Conservation (phyloP, 495 filamentous ascomycete genomes). For the Daldinia concentrica region DNA sequence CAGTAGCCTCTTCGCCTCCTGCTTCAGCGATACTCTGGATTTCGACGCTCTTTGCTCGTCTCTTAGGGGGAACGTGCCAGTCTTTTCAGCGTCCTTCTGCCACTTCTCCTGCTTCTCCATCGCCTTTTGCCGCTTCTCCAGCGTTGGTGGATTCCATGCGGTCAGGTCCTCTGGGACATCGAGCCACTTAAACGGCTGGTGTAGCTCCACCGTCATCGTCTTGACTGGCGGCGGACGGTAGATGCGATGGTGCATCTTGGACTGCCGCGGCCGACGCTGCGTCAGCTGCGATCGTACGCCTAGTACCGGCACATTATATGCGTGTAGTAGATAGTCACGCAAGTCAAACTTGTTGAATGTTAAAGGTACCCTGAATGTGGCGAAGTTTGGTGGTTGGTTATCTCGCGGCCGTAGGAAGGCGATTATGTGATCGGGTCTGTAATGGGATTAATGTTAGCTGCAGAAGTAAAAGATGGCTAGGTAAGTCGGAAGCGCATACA, state of each 20-base stretch:
- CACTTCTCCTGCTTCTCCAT: slow-evolving; percentile 51
- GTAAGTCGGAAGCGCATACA: slow-evolving; percentile 60
- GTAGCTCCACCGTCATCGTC: slow-evolving; percentile 91
- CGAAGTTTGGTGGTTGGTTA: slow-evolving; percentile 76
- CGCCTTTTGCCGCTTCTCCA: slow-evolving; percentile 55
- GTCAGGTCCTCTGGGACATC: slow-evolving; percentile 64
- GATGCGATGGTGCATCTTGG: slow-evolving; percentile 54
- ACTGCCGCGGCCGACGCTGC: slow-evolving; percentile 66
- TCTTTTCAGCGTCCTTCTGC: slow-evolving; percentile 25
- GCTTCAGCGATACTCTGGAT: slow-evolving; percentile 51
- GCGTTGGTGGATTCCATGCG: slow-evolving; percentile 38
- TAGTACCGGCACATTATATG: slow-evolving; percentile 73
- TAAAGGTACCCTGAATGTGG: slow-evolving; percentile 85
- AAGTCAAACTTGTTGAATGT: slow-evolving; percentile 91
- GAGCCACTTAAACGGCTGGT: slow-evolving; percentile 85
- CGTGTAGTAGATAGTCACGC: slow-evolving; percentile 84
- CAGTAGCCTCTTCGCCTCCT: slow-evolving; percentile 69
- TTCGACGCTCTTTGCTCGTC: slow-evolving; percentile 48
- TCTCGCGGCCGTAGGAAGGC: slow-evolving; percentile 74
- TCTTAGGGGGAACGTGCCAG: slow-evolving; percentile 37
- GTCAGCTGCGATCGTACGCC: slow-evolving; percentile 81
- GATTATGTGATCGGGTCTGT: slow-evolving; percentile 80
- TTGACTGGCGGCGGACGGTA: slow-evolving; percentile 75
- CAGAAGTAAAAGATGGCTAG: neutral
- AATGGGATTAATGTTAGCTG: slow-evolving; percentile 13